Evolutionary conservation across 495 filamentous ascomycete genomes (phyloP).

Genomic region (Apodospora peruviana): DNA sequence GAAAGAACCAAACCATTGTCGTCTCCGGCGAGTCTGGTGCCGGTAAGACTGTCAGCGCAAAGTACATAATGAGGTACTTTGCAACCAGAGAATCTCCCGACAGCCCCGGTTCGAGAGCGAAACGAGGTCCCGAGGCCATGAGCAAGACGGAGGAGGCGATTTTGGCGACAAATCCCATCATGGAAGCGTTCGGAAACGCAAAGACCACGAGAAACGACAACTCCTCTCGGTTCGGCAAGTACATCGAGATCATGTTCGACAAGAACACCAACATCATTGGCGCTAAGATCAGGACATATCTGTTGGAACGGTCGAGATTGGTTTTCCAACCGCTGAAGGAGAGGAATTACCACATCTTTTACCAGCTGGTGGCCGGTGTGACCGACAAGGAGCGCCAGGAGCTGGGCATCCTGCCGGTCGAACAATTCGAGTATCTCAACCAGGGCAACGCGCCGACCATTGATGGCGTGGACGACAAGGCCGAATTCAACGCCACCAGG

Average conservation of each 20-base stretch:
- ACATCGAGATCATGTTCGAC: constrained; percentile 99
- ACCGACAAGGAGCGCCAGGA: constrained; percentile 78
- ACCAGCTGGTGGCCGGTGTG: constrained; percentile 92
- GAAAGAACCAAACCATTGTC: constrained; percentile 95
- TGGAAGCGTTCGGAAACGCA: constrained; percentile 99
- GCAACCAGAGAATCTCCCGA: constrained; percentile 94
- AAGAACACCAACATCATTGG: constrained; percentile 93
- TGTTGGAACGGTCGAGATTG: constrained; percentile 89
- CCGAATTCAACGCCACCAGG: constrained; percentile 83
- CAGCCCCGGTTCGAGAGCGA: constrained; percentile 71
- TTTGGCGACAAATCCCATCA: constrained; percentile 95
- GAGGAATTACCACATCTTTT: constrained; percentile 99
- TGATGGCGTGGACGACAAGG: constrained; percentile 92
- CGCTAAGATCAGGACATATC: constrained; percentile 91
- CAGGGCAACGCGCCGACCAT: constrained; percentile 89
- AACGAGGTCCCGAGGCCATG: constrained; percentile 79
- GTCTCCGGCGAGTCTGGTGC: constrained; percentile 98
- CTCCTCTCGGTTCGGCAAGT: constrained; percentile 97
- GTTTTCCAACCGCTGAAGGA: constrained; percentile 99
- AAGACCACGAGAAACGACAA: constrained; percentile 99
- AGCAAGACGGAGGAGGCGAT: constrained; percentile 99
- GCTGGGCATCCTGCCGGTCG: constrained; percentile 68
- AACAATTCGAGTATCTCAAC: constrained; percentile 93
- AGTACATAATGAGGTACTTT: constrained; percentile 99
- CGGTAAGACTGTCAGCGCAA: constrained; percentile 97